Evolutionary conservation across 192 early-diverging fungal species (phyloP).

Genomic region (Backusella australiensis): DNA sequence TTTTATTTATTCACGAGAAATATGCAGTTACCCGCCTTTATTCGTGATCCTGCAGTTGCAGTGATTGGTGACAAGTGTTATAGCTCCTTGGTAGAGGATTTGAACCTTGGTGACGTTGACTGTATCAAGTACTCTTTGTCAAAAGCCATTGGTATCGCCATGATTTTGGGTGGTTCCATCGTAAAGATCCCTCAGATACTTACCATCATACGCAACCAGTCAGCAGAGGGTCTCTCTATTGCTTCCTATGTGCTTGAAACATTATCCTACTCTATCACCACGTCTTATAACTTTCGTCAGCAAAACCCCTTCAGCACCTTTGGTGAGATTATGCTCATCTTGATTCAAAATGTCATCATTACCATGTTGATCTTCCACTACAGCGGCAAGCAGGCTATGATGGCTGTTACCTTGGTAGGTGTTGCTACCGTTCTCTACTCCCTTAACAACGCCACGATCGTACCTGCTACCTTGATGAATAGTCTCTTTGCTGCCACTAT

Average conservation of each 20-base stretch:
- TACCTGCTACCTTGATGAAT: slow-evolving; percentile 50
- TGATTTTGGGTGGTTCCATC: slow-evolving; percentile 84
- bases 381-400: slow-evolving; percentile 41
- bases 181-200: slow-evolving; percentile 96
- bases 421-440: slow-evolving; percentile 43
- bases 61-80: slow-evolving; percentile 85
- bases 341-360: slow-evolving; percentile 81
- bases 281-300: slow-evolving; percentile 85
- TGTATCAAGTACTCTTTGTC: slow-evolving; percentile 85
- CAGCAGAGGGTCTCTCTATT: slow-evolving; percentile 80
- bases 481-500: slow-evolving; percentile 75
- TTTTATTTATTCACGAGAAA: slow-evolving; percentile 21
- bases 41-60: slow-evolving; percentile 60
- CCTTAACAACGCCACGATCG: slow-evolving; percentile 50
- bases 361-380: slow-evolving; percentile 64
- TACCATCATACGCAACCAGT: slow-evolving; percentile 74
- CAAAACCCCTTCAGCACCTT: slow-evolving; percentile 87
- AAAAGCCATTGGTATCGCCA: slow-evolving; percentile 89
- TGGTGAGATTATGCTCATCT: slow-evolving; percentile 82
- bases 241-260: slow-evolving; percentile 82
- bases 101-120: slow-evolving; percentile 61
- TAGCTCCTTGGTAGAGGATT: slow-evolving; percentile 64
- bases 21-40: slow-evolving; percentile 56
- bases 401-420: slow-evolving; percentile 41
- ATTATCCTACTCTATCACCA: slow-evolving; percentile 66